Evolutionary conservation across 805 yeast species (phyloP).

Genomic region (Ogataea salicorniae): DNA sequence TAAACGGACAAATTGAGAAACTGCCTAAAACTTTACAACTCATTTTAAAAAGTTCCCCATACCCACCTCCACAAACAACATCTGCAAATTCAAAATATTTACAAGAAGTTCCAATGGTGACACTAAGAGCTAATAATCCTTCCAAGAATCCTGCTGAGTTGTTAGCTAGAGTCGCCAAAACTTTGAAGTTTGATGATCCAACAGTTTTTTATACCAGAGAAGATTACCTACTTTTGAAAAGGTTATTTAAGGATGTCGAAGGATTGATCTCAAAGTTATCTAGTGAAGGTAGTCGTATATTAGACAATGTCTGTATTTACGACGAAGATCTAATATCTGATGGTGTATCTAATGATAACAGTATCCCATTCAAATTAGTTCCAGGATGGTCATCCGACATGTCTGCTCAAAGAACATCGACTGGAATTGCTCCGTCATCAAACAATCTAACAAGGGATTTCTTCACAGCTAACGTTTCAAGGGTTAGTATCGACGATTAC

Average conservation of each 20-base stretch:
- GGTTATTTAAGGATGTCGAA: slow-evolving; percentile 54
- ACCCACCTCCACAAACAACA: slow-evolving; percentile 61
- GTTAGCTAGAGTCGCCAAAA: slow-evolving; percentile 49
- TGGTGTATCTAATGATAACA: slow-evolving; percentile 31
- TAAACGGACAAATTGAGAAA: slow-evolving; percentile 47
- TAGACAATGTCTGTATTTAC: slow-evolving; percentile 33
- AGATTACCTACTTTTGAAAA: slow-evolving; percentile 69
- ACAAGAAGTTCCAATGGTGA: slow-evolving; percentile 34
- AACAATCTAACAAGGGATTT: slow-evolving; percentile 24
- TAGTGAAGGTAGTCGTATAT: slow-evolving; percentile 61
- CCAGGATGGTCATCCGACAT: slow-evolving; percentile 34
- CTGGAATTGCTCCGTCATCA: too few species aligned
- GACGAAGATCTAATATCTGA: slow-evolving; percentile 33
- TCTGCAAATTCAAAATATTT: slow-evolving; percentile 21
- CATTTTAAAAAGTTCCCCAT: slow-evolving; percentile 56
- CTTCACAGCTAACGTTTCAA: slow-evolving; percentile 44
- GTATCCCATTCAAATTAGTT: slow-evolving; percentile 23
- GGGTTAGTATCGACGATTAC: slow-evolving; percentile 77
- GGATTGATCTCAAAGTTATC: slow-evolving; percentile 63
- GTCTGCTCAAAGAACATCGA: slow-evolving; percentile 16
- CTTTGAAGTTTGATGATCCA: slow-evolving; percentile 65
- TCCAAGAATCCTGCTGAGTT: slow-evolving; percentile 53
- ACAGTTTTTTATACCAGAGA: slow-evolving; percentile 69
- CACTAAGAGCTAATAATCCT: slow-evolving; percentile 34
- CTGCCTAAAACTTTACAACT: slow-evolving; percentile 66